These are phyloP conservation scores for Metschnikowia rubicola DNA, from an alignment of 805 yeast genomes.

Conservation along the genomic window DNA sequence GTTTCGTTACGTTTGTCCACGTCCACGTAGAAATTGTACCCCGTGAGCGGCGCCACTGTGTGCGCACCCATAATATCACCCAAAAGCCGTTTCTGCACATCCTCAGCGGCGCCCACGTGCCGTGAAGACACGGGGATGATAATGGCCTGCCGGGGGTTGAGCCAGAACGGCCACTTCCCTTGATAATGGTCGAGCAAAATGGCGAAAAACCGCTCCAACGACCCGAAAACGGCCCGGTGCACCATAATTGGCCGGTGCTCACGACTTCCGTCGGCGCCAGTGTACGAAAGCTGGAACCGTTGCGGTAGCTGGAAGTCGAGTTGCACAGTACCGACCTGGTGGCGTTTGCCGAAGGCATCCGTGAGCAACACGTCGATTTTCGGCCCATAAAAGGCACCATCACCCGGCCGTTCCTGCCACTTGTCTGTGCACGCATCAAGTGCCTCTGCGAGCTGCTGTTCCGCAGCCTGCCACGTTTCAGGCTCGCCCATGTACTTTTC, in stretches of 20 bases:
- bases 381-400: slow-evolving; percentile 97
- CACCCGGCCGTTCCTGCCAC: slow-evolving; percentile 84
- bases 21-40: slow-evolving; percentile 67
- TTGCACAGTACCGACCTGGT: slow-evolving; percentile 94
- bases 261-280: slow-evolving; percentile 45
- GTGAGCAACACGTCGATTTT: slow-evolving; percentile 83
- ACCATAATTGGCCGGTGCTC: slow-evolving; percentile 83
- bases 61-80: slow-evolving; percentile 39
- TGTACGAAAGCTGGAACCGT: slow-evolving; percentile 72
- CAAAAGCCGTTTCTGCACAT: slow-evolving; percentile 41
- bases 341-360: slow-evolving; percentile 76
- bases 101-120: slow-evolving; percentile 54
- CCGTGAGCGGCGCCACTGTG: slow-evolving; percentile 53
- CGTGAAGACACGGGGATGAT: slow-evolving; percentile 73
- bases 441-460: slow-evolving; percentile 56
- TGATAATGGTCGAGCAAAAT: slow-evolving; percentile 82
- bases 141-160: slow-evolving; percentile 86
- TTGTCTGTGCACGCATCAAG: slow-evolving; percentile 47
- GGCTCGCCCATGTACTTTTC: slow-evolving; percentile 73
- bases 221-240: slow-evolving; percentile 94
- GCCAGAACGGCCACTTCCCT: slow-evolving; percentile 98
- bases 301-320: slow-evolving; percentile 92
- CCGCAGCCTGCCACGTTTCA: slow-evolving; percentile 82
- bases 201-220: slow-evolving; percentile 89
- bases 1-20: slow-evolving; percentile 74